A percentile compares a stretch with the other conserved stretches of the same genome.
These are phyloP conservation scores for Boletus reticuloceps DNA, from an alignment of 768 basidiomycete species.

Conservation along the genomic window DNA sequence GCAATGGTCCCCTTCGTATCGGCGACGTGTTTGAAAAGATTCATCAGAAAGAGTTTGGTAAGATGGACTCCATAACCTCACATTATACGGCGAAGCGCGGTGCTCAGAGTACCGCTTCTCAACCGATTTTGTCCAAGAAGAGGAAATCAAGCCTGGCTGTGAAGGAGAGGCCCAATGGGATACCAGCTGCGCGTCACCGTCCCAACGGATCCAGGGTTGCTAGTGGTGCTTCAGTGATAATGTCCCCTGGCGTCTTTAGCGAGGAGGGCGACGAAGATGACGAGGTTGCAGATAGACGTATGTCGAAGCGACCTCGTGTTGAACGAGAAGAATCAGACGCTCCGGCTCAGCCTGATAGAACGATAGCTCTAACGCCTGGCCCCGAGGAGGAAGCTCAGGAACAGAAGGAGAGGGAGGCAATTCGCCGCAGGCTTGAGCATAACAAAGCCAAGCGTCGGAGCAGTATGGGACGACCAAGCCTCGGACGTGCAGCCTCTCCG, in stretches of 20 bases:
- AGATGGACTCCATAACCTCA: constrained; percentile 73
- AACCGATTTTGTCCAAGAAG: constrained; percentile 34
- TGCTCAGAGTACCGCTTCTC: constrained; percentile 16
- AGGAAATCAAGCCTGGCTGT: constrained; percentile 52
- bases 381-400: constrained; percentile 32
- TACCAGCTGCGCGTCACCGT: constrained; percentile 15
- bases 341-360: constrained; percentile 26
- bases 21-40: constrained; percentile 48
- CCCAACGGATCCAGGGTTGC: constrained; percentile 23
- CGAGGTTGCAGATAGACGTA: constrained; percentile 35
- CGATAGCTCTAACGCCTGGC: constrained; percentile 26
- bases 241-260: constrained; percentile 58
- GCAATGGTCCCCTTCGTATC: constrained; percentile 29
- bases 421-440: constrained; percentile 61
- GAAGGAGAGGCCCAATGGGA: constrained; percentile 26
- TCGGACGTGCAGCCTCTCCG: constrained; percentile 40
- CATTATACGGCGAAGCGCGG: constrained; percentile 48
- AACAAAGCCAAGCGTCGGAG: constrained; percentile 70
- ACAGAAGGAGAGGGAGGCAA: constrained; percentile 52
- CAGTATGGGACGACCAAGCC: constrained; percentile 51
- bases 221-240: constrained; percentile 26
- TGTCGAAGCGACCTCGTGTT: constrained; percentile 45
- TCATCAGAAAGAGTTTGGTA: constrained; percentile 64
- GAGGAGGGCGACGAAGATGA: constrained; percentile 49
- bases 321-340: constrained; percentile 29